These are phyloP conservation scores for Leccinum obscurum DNA, from an alignment of 768 basidiomycete genomes.

Conservation along the genomic window DNA sequence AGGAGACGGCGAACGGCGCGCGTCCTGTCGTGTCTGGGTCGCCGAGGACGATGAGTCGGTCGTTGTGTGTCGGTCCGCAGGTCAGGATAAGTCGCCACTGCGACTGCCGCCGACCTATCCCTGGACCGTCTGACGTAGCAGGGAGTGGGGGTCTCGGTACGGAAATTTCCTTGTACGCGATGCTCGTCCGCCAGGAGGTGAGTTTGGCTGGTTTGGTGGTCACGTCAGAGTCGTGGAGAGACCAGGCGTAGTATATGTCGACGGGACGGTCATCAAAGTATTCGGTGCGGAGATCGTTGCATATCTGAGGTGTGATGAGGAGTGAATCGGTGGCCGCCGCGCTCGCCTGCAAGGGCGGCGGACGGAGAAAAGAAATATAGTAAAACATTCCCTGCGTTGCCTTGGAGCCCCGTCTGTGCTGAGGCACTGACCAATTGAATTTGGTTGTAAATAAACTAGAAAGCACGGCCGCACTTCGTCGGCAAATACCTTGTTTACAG, in stretches of 20 bases:
- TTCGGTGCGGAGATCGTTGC: conserved; percentile 90
- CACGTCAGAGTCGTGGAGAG: conserved; percentile 23
- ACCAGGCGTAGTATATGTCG: conserved; percentile 77
- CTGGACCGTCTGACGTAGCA: background rate
- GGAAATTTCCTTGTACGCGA: conserved; percentile 73
- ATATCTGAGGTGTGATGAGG: conserved; percentile 77
- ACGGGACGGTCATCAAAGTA: conserved; percentile 44
- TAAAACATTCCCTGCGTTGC: conserved; percentile 59
- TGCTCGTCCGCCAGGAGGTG: conserved; percentile 68
- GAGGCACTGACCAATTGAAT: no score
- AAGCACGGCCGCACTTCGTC: no score
- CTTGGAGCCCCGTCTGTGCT: no score
- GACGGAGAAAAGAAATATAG: conserved; percentile 88
- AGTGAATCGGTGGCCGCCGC: conserved; percentile 41
- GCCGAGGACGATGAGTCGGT: conserved; percentile 44
- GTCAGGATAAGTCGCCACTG: conserved; percentile 66
- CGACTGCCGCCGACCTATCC: conserved; percentile 35
- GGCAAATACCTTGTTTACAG: no score
- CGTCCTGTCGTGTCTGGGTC: conserved; percentile 39
- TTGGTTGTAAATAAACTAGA: no score
- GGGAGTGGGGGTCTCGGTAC: conserved; percentile 61
- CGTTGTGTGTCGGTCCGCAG: conserved; percentile 31
- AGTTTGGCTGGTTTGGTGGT: conserved; percentile 55
- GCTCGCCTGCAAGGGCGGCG: conserved; percentile 62
- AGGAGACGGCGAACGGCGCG: conserved; percentile 60